Percentiles rank a stretch among this genome's conserved stretches.
Conservation (phyloP, 2,329 filamentous ascomycete genomes). For the Diaporthe nobilis region DNA sequence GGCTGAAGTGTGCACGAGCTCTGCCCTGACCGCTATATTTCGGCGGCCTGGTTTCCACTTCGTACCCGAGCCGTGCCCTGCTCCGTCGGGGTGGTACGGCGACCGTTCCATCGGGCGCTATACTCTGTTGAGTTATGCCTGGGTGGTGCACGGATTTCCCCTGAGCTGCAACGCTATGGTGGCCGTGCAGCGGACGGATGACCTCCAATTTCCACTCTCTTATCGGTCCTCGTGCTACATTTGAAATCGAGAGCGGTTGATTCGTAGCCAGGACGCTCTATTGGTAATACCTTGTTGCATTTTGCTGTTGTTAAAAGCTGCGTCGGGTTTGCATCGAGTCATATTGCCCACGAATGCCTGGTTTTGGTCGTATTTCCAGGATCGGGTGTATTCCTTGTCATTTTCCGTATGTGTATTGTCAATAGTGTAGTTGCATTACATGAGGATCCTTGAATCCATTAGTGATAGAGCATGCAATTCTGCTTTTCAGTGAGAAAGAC, state of each 20-base stretch:
- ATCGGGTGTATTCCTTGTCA: neutral
- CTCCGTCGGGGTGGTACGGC: neutral
- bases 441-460: neutral
- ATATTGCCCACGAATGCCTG: neutral
- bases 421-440: neutral
- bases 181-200: neutral
- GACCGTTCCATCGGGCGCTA: constrained; percentile 21
- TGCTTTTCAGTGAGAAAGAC: neutral
- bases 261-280: neutral
- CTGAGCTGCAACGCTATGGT: constrained; percentile 18
- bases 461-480: neutral
- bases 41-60: neutral
- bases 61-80: neutral
- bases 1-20: constrained; percentile 12
- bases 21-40: constrained; percentile 2
- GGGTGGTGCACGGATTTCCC: constrained; percentile 15
- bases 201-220: neutral
- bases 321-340: neutral
- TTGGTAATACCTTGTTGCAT: neutral
- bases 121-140: constrained; percentile 2
- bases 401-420: neutral
- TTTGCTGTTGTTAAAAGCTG: neutral
- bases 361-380: too few relatives aligned
- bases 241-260: neutral
- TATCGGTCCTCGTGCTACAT: neutral